Base-by-base conservation (phyloP, 176 grass and related monocot genomes). In the Oryza australiensis region DNA sequence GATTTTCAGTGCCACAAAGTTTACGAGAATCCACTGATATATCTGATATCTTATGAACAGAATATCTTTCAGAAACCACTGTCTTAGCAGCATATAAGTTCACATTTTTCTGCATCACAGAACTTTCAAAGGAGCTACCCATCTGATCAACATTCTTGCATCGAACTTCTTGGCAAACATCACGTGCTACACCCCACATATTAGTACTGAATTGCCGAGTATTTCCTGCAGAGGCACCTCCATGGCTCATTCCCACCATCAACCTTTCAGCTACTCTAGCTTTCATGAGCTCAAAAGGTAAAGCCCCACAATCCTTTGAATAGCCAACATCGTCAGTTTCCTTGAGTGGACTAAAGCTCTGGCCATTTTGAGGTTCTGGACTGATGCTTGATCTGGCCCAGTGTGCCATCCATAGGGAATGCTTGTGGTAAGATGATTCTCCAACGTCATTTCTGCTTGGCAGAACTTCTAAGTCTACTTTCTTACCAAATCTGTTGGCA, bases 391-490 rank as follows among this genome's bases (percentile, higher is more conserved):
- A 41, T 80, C 63, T 83, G 24, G 60, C 84, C 93, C 93, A 96
- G 57, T 79, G 90, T 74, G 76, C 46, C 80, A 92, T 90, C 88
- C 93, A 95, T 66, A 76, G 75, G 29, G 88, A 90, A 43, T 87
- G 86, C 26, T 88, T 80, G 66, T 26, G 80, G 81, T 57, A 86
- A 80, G 82, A 82, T 67, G 83, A 82, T 75, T 83, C 27, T 68
- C 68, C 64, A 14, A 62, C 34, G 45, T 84, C 69, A 75, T 62
- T 86, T 72, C 88, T 88, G 73, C 71, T 73, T 9, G 76, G 62
- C 26, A 92, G n/a, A 86, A 92, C 26, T 49, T 82, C 68, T 62
- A 86, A 67, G 5, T 82, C 67, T 84, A 88, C 79, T 28, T 78
- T 86, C 23, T 78, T 65, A 12, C 82, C 43, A 86, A 81, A 84